phyloP scores from a whole-genome alignment of 1,139 yeast genomes.

The Yueomyces sp. region DNA sequence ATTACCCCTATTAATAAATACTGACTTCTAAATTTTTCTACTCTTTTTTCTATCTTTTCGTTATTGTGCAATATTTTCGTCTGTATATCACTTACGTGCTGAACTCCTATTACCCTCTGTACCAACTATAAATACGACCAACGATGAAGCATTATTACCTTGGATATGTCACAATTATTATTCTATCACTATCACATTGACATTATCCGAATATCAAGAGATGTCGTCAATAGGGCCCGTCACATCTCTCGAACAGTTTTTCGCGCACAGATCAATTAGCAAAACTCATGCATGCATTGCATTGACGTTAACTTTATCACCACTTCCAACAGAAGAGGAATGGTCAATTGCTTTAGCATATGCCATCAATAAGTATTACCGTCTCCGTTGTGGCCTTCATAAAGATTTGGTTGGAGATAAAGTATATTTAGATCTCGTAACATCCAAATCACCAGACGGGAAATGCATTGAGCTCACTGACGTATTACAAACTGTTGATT shows the following conservation, averaged over 20 bases:
- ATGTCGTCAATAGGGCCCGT: slow-evolving; percentile 4
- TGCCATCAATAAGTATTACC: slow-evolving; percentile 8
- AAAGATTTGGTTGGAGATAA: slow-evolving; percentile 2
- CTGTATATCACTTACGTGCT: too few species aligned
- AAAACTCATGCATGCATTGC: slow-evolving; percentile 17
- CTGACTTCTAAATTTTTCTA: too few species aligned
- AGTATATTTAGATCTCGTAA: slow-evolving; percentile 4
- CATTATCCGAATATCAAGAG: too few species aligned
- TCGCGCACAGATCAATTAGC: slow-evolving; percentile 13
- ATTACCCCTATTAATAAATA: too few species aligned
- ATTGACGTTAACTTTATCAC: slow-evolving; percentile 12
- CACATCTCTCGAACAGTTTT: slow-evolving; percentile 14
- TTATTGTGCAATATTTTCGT: too few species aligned
- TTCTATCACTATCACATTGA: too few species aligned
- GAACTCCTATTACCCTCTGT: too few species aligned
- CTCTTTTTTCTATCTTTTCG: too few species aligned
- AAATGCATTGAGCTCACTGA: slow-evolving; percentile 8
- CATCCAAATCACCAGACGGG: not conserved
- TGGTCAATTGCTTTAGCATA: slow-evolving; percentile 7
- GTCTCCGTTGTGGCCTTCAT: slow-evolving; percentile 12
- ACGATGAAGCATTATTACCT: too few species aligned
- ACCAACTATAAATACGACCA: too few species aligned
- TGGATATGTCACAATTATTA: too few species aligned
- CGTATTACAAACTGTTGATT: slow-evolving; percentile 10
- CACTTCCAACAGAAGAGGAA: slow-evolving; percentile 7